Evolutionary conservation across 805 yeast species (phyloP).

Genomic region (Millerozyma acaciae): DNA sequence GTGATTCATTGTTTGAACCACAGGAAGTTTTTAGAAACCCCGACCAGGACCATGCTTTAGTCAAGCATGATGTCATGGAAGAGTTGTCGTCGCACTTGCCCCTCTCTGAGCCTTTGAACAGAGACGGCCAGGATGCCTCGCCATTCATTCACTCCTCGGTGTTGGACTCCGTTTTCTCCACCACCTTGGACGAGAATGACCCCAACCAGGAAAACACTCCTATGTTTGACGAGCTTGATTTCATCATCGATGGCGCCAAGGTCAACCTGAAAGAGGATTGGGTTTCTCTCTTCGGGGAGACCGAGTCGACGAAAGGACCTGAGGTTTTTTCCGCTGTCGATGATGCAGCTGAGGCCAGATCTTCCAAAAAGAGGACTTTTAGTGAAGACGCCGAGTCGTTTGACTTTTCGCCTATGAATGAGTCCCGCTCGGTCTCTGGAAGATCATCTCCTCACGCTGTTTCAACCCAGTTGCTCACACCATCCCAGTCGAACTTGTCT

Average conservation of each 20-base stretch:
- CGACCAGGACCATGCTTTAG: slow-evolving; percentile 3
- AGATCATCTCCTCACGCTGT: neutral
- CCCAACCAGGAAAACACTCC: slow-evolving; percentile 45
- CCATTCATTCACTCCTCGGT: slow-evolving; percentile 53
- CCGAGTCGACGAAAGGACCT: slow-evolving; percentile 1
- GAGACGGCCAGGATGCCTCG: slow-evolving; percentile 18
- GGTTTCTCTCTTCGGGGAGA: slow-evolving; percentile 54
- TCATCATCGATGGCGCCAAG: slow-evolving; percentile 36
- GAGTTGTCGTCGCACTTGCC: slow-evolving; percentile 27
- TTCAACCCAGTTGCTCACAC: slow-evolving; percentile 23
- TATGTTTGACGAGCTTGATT: slow-evolving; percentile 56
- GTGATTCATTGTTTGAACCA: slow-evolving; percentile 25
- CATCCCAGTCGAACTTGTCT: slow-evolving; percentile 16
- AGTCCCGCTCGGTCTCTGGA: slow-evolving; percentile 1
- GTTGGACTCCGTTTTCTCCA: slow-evolving; percentile 48
- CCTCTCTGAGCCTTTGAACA: slow-evolving; percentile 6
- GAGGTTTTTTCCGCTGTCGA: slow-evolving; percentile 4
- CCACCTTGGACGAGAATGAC: slow-evolving; percentile 30
- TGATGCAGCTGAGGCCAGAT: slow-evolving; percentile 11
- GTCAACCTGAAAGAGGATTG: slow-evolving; percentile 47
- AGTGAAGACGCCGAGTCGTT: slow-evolving; percentile 24
- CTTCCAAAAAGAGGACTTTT: slow-evolving; percentile 17
- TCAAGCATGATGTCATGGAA: slow-evolving; percentile 17
- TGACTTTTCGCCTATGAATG: slow-evolving; percentile 12
- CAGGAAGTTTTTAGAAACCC: slow-evolving; percentile 18